Evolutionary conservation across 805 yeast species (phyloP).

Genomic region (Yamadazyma kitorensis): DNA sequence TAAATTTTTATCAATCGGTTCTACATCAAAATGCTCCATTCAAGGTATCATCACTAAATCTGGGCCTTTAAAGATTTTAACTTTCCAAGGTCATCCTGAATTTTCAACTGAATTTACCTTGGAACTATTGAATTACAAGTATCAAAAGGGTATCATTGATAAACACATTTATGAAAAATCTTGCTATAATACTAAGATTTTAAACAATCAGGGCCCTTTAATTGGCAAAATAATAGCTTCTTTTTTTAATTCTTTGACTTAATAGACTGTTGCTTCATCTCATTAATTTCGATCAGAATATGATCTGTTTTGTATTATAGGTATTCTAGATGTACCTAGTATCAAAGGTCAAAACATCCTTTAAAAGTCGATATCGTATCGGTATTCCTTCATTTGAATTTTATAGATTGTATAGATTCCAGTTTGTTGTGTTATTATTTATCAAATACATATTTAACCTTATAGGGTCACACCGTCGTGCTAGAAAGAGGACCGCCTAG

Average conservation of each 20-base stretch:
- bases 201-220: slow-evolving; percentile 39
- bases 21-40: slow-evolving; percentile 50
- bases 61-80: slow-evolving; percentile 48
- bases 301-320: no score
- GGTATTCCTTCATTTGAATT: no score
- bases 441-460: no score
- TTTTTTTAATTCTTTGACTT: slow-evolving; percentile 24
- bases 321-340: no score
- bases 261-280: no score
- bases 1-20: slow-evolving; percentile 43
- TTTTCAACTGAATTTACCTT: slow-evolving; percentile 42
- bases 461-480: no score
- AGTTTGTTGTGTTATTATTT: no score
- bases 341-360: no score
- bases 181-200: slow-evolving; percentile 25
- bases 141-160: slow-evolving; percentile 18
- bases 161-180: slow-evolving; percentile 24
- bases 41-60: slow-evolving; percentile 61
- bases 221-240: slow-evolving; percentile 34
- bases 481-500: no score
- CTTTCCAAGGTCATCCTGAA: slow-evolving; percentile 93
- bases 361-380: no score
- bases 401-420: no score
- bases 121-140: slow-evolving; percentile 21
- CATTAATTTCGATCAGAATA: no score